These are phyloP conservation scores for Mycena indigotica DNA, from an alignment of 768 basidiomycete genomes.

Conservation along the genomic window DNA sequence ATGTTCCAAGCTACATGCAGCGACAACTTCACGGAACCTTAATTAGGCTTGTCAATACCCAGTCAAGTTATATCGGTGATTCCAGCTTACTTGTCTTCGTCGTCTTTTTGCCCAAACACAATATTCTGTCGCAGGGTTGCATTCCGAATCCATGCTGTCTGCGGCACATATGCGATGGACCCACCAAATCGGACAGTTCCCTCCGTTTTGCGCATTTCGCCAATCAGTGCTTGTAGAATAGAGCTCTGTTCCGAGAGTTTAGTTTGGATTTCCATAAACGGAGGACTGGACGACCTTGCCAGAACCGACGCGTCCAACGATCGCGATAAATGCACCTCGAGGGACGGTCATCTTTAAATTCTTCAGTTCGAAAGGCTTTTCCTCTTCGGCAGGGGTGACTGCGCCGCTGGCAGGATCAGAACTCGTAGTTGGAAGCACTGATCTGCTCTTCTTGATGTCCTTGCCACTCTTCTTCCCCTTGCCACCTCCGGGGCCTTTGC, in stretches of 20 bases:
- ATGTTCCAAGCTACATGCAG: slow-evolving; percentile 67
- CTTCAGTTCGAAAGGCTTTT: slow-evolving; percentile 54
- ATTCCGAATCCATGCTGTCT: slow-evolving; percentile 66
- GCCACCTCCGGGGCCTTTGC: slow-evolving; percentile 7
- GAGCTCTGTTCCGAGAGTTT: slow-evolving; percentile 44
- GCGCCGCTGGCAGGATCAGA: slow-evolving; percentile 10
- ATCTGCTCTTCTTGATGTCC: slow-evolving; percentile 21
- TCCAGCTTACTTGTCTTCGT: slow-evolving; percentile 50
- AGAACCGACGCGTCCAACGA: slow-evolving; percentile 76
- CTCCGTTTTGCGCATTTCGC: slow-evolving; percentile 64
- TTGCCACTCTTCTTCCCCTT: slow-evolving; percentile 15
- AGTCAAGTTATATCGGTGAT: not conserved
- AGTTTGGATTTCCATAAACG: not conserved
- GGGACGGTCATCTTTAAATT: slow-evolving; percentile 49
- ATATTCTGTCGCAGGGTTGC: slow-evolving; percentile 76
- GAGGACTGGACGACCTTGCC: slow-evolving; percentile 53
- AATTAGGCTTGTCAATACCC: not conserved
- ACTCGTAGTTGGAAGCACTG: slow-evolving; percentile 25
- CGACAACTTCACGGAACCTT: slow-evolving; percentile 59
- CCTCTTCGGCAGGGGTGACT: slow-evolving; percentile 30
- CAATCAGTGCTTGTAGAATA: slow-evolving; percentile 56
- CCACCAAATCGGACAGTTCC: slow-evolving; percentile 63
- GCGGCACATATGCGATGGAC: slow-evolving; percentile 59
- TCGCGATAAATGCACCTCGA: slow-evolving; percentile 64
- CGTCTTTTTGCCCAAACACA: slow-evolving; percentile 66